Evolutionary conservation across 768 basidiomycete genomes (phyloP), one percentile per base, ranked within the genome.

Genomic region (Pholiota conissans): DNA sequence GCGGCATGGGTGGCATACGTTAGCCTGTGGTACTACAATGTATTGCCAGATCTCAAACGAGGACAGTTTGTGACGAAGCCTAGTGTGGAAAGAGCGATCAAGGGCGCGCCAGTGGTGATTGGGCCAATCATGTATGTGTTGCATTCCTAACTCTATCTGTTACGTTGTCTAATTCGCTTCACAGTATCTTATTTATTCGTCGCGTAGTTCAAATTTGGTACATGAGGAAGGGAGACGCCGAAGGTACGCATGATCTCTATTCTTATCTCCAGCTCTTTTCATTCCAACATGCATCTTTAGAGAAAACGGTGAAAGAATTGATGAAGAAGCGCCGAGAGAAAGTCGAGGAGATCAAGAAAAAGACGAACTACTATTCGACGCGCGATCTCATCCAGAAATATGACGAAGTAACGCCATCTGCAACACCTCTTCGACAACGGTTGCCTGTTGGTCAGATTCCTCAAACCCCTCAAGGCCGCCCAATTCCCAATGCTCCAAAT

Each of bases 281-380:
- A 24, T 55, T 11, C 10, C 56, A 32, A 50, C 40, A 60, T 24
- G 1, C 9, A 16, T 37, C 16, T 52, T 24, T 68, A 97, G 95
- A 98, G 73, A 90, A 85, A 69, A 85, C 85, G 2, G 79, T 98
- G 16, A 87, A 88, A 55, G 71, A 72, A 1, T 76, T 95, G 3
- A 80, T 90, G 67, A 89, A 87, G 66, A 78, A 89, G 65, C 93
- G 95, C 61, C 87, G 91, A 18, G 79, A 81, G 22, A 94, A 91
- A 67, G 83, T 99, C 34, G 94, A 96, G 61, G 95, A 97, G 63
- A 92, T 98, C 63, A 99, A 99, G 81, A 93, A 94, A 77, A 94
- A 91, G 70, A 98, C 95, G 1, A 96, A 98, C 64, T 99, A 92
- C 72, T 93, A 99, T 69, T 85, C 84, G 10, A 99, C 95, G 27